phyloP scores from a whole-genome alignment of 2,329 filamentous ascomycete species.

The Drechslerella coelobrocha region DNA sequence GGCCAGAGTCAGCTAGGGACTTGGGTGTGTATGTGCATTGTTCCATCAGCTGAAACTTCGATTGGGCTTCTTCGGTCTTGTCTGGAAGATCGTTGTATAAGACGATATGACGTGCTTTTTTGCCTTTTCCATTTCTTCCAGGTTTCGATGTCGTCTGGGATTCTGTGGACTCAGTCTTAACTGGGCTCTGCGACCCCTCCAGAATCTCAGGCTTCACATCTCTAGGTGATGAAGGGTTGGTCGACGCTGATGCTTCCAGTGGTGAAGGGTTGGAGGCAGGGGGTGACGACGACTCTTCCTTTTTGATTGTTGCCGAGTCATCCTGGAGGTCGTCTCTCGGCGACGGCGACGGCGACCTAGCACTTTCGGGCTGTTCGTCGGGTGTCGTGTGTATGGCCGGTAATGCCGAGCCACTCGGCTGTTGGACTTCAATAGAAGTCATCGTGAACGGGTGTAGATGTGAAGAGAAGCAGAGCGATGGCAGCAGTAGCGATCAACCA shows the following conservation, averaged over 20 bases:
- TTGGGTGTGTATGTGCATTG: constrained; percentile 92
- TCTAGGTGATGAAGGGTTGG: constrained; percentile 45
- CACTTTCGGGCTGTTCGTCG: constrained; percentile 17
- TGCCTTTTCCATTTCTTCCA: constrained; percentile 51
- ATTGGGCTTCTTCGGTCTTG: constrained; percentile 75
- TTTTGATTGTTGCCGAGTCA: constrained; percentile 18
- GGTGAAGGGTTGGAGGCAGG: constrained; percentile 28
- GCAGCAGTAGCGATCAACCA: background rate
- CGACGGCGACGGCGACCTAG: constrained; percentile 7
- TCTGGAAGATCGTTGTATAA: constrained; percentile 79
- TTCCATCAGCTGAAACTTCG: constrained; percentile 79
- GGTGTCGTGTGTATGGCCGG: constrained; percentile 6
- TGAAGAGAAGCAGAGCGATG: background rate
- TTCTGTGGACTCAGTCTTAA: constrained; percentile 22
- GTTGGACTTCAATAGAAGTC: constrained; percentile 38
- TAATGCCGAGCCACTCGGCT: constrained; percentile 25
- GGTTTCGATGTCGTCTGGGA: constrained; percentile 24
- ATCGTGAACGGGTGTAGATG: constrained; percentile 17
- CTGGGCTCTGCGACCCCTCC: constrained; percentile 22
- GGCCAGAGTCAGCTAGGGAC: constrained; percentile 86
- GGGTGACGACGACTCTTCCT: constrained; percentile 42
- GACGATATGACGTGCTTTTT: constrained; percentile 40
- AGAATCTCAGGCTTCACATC: constrained; percentile 27
- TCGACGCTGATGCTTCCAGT: constrained; percentile 25
- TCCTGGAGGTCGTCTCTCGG: constrained; percentile 8